A percentile compares a stretch with the other conserved stretches of the same genome.
These are phyloP conservation scores for Amanita thiersii DNA, from an alignment of 768 basidiomycete genomes.

Conservation along the genomic window DNA sequence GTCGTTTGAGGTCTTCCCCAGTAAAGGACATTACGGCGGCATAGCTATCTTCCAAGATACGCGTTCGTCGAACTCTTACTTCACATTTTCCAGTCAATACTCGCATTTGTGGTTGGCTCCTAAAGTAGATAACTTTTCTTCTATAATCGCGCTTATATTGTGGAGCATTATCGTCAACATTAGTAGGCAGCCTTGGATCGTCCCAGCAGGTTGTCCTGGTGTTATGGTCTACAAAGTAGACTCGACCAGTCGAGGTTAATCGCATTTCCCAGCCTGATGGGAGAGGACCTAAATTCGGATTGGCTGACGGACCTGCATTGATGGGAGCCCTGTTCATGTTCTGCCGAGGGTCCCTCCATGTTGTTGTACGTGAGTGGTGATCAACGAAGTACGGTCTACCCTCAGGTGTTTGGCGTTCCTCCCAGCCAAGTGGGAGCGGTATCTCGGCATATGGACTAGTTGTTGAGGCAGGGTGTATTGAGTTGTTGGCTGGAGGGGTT, in stretches of 20 bases:
- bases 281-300: conserved; percentile 66
- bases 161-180: conserved; percentile 82
- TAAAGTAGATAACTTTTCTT: conserved; percentile 88
- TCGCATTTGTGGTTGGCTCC: conserved; percentile 82
- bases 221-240: conserved; percentile 93
- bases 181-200: conserved; percentile 79
- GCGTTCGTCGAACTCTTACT: conserved; percentile 70
- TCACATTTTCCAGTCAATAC: conserved; percentile 76
- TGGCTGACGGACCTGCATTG: conserved; percentile 38
- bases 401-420: conserved; percentile 85
- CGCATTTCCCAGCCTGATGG: conserved; percentile 97
- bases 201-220: conserved; percentile 90
- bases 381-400: conserved; percentile 62
- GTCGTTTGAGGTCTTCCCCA: conserved; percentile 61
- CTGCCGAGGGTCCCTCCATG: conserved; percentile 84
- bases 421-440: conserved; percentile 85
- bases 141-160: conserved; percentile 94
- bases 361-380: conserved; percentile 82
- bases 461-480: conserved; percentile 19
- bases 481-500: conserved; percentile 14
- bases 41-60: conserved; percentile 84
- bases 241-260: conserved; percentile 71
- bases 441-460: conserved; percentile 41
- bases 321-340: conserved; percentile 36
- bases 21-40: conserved; percentile 75